Base-by-base conservation (phyloP, 83 land plant genomes). In the Picea abies region DNA sequence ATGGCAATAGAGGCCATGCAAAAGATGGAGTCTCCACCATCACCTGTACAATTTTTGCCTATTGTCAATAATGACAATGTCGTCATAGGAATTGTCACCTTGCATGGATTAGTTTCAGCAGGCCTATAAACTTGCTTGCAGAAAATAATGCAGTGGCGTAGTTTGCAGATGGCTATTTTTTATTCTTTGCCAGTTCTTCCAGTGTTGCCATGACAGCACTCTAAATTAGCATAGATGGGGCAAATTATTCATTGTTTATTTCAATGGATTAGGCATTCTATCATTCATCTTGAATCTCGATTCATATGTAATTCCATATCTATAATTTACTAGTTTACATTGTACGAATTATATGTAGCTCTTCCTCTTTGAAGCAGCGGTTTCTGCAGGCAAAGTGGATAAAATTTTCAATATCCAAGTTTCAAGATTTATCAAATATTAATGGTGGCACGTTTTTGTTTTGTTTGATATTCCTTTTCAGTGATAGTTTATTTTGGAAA, bases 1-100 rank as follows among this genome's bases (percentile, higher is more conserved):
- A 97, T 97, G 99, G 99, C 99, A 47, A 94, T 96, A 52, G 97
- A 92, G n/a, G 99, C 99, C 15, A 97, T 97, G 99, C 82, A 92
- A 82, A 95, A 90, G 86, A 97, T 97, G 99, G 99, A 97, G 79
- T 84, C 91, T 0, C 91, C 95, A 64, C 97, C 95, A 32, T 97
- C 99, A 3, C 94, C 99, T 12, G 96, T 97, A 25, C 93, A 97
- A 66, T 97, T 97, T 83, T 84, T 97, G 82, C 99, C 99, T 20
- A 98, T 97, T 11, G 64, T 97, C 15, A 82, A 93, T 82, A 39
- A 88, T 39, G 56, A 91, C 22, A 89, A 86, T 76, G 84, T 88
- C 7, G 91, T 97, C 64, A 97, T 97, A 63, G 99, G 99, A 3
- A 94, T 97, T 44, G 86, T 97, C 37, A 96, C 98, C 22, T 89